Evolutionary conservation across 2,329 filamentous ascomycete species (phyloP), one percentile per base, ranked within the genome.

Genomic region (Whalleya microplaca): DNA sequence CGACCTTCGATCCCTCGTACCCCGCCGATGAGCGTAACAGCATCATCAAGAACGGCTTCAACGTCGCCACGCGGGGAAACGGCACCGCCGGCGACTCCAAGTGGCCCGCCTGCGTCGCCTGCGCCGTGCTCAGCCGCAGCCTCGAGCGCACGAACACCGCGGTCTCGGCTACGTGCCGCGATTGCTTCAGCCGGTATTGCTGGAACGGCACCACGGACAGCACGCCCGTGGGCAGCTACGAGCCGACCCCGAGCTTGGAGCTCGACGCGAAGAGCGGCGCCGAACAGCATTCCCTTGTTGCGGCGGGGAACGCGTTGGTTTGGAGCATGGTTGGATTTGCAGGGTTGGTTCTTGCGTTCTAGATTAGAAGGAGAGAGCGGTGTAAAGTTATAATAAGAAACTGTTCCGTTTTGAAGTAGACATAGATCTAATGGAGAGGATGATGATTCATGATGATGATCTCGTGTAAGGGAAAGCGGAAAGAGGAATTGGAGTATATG

Each of bases 51-150:
- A 98, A 99, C 75, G 94, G 92, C 19, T 95, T 90, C 76, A 84
- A 95, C 64, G 85, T 88, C 18, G 93, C 84, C 2, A 97, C 93
- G 0, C 88, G 89, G 78, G 91, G 84, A 49, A 97, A 98, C 75
- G 84, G 82, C 48, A 93, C 91, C 0, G 70, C 87, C 2, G 89
- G 96, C 71, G 66, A 27, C 23, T 9, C 75, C 2, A 74, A 88
- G 61, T 99, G 95, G 94, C 81, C 89, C 0, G 80, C 85, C 1
- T 99, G 94, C 66, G 89, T 96, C 3, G 92, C 88, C 20, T 99
- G 95, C 74, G 95, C 94, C 4, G 87, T 96, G 41, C 80, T 98
- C 16, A 84, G 83, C 51, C 84, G 94, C 59, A 92, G 88, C 64
- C 84, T 95, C 63, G 80, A 85, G 58, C 83, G 91, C 48, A 94